Base-by-base conservation (phyloP, 176 grass and related monocot species). In the Cenchrus fungigraminus region DNA sequence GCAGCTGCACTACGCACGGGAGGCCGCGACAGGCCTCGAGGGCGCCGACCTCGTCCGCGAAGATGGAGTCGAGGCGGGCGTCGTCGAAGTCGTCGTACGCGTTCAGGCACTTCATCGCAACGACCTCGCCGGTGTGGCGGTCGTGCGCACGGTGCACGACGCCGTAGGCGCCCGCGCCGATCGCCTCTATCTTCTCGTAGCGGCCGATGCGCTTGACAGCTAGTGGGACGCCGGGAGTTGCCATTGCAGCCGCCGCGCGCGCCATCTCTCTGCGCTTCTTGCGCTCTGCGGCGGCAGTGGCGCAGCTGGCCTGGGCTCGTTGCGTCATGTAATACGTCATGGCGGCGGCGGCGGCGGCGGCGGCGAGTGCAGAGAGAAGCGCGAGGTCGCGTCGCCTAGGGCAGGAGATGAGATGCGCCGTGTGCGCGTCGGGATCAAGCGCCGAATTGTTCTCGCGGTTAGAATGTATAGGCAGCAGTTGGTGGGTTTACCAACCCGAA, bases 111-210 rank as follows among this genome's bases (percentile, higher is more conserved):
- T 70, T 70, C 8, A 70, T 20, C 59, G 59, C 59, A n/a, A 28
- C 59, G 8, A 11, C 1, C n/a, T 62, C 59, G 59, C n/a, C n/a
- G 59, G 67, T 70, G 17, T 0, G 16, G 67, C 2, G 67, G 67
- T 73, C 71, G 12, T 4, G 47, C 6, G 71, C 47, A 0, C 71
- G 71, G 71, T 73, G 53, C 47, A 52, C 47, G n/a, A 53, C 71
- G 22, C 71, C 71, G 71, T 15, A 73, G 22, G 71, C 46, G 20
- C 71, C 71, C 47, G 47, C 25, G 22, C 71, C 71, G 71, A 73
- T 32, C 47, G 6, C 12, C 47, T 73, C 46, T 12, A 53, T 6
- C 71, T 52, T 73, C n/a, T 73, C 46, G 47, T 52, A 73, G 22
- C 47, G 71, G 47, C 59, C 2, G 56, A 7, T 28, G 9, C 9